A percentile compares a stretch with the other conserved stretches of the same genome.
These are phyloP conservation scores for Piper betle DNA, from an alignment of 164 flowering plant species.

Conservation along the genomic window DNA sequence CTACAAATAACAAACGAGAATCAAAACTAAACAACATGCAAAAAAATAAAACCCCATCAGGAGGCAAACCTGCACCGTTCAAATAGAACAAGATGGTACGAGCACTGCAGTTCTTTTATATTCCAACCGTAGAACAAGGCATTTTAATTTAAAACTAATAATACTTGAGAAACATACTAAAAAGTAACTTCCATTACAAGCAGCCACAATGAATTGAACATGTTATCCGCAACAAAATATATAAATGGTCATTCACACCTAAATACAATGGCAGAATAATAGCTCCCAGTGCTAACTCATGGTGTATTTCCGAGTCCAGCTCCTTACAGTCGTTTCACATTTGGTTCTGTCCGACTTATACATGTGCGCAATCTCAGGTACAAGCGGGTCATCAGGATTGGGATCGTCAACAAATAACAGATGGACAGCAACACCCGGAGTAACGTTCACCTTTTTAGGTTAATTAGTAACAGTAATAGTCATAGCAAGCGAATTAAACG, in stretches of 20 bases:
- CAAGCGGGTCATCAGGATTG: constrained; percentile 47
- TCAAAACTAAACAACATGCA: no score
- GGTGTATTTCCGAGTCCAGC: constrained; percentile 51
- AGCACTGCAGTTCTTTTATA: not conserved
- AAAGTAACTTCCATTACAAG: not conserved
- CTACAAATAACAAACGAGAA: not conserved
- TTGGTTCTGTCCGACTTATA: constrained; percentile 42
- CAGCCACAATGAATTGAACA: not conserved
- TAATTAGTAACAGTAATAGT: not conserved
- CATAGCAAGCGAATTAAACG: no score
- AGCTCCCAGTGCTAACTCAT: constrained; percentile 29
- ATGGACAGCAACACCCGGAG: constrained; percentile 40
- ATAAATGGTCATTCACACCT: not conserved
- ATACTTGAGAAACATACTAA: not conserved
- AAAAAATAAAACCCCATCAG: not conserved
- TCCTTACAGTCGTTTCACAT: constrained; percentile 32
- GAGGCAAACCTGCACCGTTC: not conserved
- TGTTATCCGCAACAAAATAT: not conserved
- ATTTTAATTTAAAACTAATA: no score
- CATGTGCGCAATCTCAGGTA: constrained; percentile 57
- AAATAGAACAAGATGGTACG: not conserved
- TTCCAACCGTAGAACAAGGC: no score
- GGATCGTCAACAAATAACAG: constrained; percentile 42
- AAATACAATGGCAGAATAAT: not conserved
- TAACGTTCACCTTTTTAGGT: not conserved